These are phyloP conservation scores for Fusarium sp. DNA, from an alignment of 2,329 filamentous ascomycete species.

Conservation along the genomic window DNA sequence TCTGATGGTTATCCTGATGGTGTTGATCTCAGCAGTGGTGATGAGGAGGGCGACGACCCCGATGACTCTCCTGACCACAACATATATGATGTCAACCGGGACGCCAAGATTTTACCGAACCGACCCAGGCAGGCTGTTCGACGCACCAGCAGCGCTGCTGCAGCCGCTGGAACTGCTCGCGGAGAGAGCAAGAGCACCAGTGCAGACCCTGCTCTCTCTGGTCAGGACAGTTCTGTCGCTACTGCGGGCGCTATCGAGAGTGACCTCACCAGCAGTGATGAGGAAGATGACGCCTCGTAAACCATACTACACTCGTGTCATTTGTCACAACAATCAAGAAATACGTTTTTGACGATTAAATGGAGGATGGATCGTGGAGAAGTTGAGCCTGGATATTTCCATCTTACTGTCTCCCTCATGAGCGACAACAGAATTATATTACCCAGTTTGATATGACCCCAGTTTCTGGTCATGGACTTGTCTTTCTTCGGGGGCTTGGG, in stretches of 20 bases:
- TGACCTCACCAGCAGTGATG: conserved; percentile 50
- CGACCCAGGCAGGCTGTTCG: conserved; percentile 22
- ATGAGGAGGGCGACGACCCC: conserved; percentile 55
- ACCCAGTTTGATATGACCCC: neutral
- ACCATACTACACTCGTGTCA: neutral
- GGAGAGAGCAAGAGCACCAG: conserved; percentile 47
- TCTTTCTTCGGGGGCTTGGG: conserved; percentile 7
- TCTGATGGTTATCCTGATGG: conserved; percentile 56
- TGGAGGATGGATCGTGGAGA: neutral
- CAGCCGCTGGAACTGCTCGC: conserved; percentile 45
- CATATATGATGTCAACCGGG: conserved; percentile 45
- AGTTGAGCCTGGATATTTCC: neutral
- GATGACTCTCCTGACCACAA: conserved; percentile 46
- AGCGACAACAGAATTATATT: neutral
- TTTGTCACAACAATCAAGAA: neutral
- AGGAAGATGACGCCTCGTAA: conserved; percentile 38
- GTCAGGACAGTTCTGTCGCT: conserved; percentile 51
- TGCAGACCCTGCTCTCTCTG: conserved; percentile 39
- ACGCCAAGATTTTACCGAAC: conserved; percentile 31
- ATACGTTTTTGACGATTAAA: conserved; percentile 5
- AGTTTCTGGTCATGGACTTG: conserved; percentile 1
- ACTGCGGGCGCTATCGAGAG: conserved; percentile 54
- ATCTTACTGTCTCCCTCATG: neutral
- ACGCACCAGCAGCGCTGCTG: conserved; percentile 48
- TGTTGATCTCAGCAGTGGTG: conserved; percentile 53